Percentiles rank a stretch among this genome's conserved stretches.
Conservation (phyloP, 1,284 basidiomycete genomes). For the Phlebopus sp. region DNA sequence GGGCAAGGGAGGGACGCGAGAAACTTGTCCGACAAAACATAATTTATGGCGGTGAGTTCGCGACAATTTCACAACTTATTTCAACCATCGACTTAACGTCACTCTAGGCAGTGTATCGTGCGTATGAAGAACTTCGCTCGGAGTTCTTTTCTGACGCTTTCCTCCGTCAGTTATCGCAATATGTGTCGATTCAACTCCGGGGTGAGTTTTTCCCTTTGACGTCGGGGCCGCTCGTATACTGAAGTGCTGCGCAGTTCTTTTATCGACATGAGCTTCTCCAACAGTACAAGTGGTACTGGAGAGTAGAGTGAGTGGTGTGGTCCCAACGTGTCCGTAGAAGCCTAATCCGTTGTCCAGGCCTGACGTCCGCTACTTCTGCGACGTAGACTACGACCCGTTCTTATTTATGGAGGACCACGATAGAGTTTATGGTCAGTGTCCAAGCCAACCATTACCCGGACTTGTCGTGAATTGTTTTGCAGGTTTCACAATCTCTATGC, state of each 20-base stretch:
- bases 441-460: neutral
- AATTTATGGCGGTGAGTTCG: slow-evolving; percentile 59
- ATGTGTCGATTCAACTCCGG: slow-evolving; percentile 88
- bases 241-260: slow-evolving; percentile 54
- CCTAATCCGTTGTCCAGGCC: slow-evolving; percentile 43
- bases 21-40: slow-evolving; percentile 62
- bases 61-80: neutral
- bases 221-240: slow-evolving; percentile 1
- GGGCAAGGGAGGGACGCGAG: slow-evolving; percentile 59
- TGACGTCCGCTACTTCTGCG: slow-evolving; percentile 74
- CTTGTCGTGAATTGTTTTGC: neutral
- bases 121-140: slow-evolving; percentile 22
- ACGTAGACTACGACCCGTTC: slow-evolving; percentile 79
- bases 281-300: slow-evolving; percentile 83
- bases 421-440: slow-evolving; percentile 63
- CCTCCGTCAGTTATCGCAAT: slow-evolving; percentile 53
- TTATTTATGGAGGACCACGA: slow-evolving; percentile 73
- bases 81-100: slow-evolving; percentile 4
- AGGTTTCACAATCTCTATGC: slow-evolving; percentile 78
- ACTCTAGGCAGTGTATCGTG: slow-evolving; percentile 50
- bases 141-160: slow-evolving; percentile 7
- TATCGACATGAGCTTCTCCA: slow-evolving; percentile 72
- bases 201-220: slow-evolving; percentile 40
- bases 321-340: neutral
- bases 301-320: slow-evolving; percentile 49